These are phyloP conservation scores for Cyberlindnera subsufficiens DNA, from an alignment of 805 yeast genomes.

Conservation along the genomic window DNA sequence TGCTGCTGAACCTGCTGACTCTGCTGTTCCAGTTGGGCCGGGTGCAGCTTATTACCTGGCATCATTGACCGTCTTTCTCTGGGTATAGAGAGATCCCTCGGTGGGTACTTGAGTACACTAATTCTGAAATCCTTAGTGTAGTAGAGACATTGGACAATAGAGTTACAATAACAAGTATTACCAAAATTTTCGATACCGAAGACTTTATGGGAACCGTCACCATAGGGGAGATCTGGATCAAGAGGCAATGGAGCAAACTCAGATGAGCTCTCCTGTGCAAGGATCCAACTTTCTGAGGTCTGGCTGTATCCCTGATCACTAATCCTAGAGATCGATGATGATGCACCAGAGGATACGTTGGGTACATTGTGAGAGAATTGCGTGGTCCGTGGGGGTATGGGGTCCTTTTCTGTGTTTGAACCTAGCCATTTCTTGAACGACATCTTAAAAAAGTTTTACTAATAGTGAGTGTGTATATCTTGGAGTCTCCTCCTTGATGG, in stretches of 20 bases:
- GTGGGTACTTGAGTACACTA: conserved; percentile 44
- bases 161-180: conserved; percentile 91
- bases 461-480: neutral
- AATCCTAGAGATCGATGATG: neutral
- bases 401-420: conserved; percentile 7
- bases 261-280: no score
- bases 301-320: neutral
- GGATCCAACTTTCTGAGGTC: no score
- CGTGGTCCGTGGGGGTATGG: neutral
- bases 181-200: conserved; percentile 85
- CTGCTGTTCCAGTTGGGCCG: conserved; percentile 12
- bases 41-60: conserved; percentile 36
- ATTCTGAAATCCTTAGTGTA: conserved; percentile 66
- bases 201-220: conserved; percentile 64
- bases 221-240: conserved; percentile 37
- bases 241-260: no score
- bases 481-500: neutral
- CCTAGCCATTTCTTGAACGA: conserved; percentile 18
- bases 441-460: conserved; percentile 4
- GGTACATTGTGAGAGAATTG: conserved; percentile 1
- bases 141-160: conserved; percentile 83
- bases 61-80: conserved; percentile 35
- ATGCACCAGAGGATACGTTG: neutral
- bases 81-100: conserved; percentile 21
- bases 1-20: conserved; percentile 2